Percentiles rank a stretch among this genome's conserved stretches.
These are phyloP conservation scores for Suillus clintonianus DNA, from an alignment of 768 basidiomycete genomes.

Conservation along the genomic window DNA sequence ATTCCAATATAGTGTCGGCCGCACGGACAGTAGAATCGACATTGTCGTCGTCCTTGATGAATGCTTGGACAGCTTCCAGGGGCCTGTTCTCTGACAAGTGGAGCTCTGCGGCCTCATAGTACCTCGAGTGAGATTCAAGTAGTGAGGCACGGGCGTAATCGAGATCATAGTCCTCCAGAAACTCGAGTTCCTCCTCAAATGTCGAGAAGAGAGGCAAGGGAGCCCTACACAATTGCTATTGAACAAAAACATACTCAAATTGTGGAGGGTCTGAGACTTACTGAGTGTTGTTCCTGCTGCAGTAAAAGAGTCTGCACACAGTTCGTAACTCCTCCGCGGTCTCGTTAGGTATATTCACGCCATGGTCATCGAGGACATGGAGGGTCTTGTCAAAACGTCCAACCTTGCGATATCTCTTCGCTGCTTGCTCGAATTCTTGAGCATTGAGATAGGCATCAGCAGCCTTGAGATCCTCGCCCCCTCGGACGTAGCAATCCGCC, in stretches of 20 bases:
- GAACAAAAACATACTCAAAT: neutral
- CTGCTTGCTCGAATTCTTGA: conserved; percentile 44
- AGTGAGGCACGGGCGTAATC: conserved; percentile 49
- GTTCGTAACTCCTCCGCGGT: conserved; percentile 41
- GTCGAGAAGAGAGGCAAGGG: conserved; percentile 50
- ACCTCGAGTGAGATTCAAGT: conserved; percentile 43
- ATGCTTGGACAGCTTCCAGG: conserved; percentile 47
- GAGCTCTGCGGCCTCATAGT: conserved; percentile 52
- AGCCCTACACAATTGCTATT: conserved; percentile 36
- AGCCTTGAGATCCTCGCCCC: conserved; percentile 42
- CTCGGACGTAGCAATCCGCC: conserved; percentile 48
- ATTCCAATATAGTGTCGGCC: conserved; percentile 39
- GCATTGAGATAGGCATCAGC: conserved; percentile 46
- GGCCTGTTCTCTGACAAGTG: conserved; percentile 49
- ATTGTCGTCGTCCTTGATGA: conserved; percentile 38
- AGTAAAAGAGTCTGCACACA: conserved; percentile 49
- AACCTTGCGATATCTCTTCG: conserved; percentile 49
- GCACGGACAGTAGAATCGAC: conserved; percentile 35
- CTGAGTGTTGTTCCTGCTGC: conserved; percentile 33
- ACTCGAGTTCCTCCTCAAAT: conserved; percentile 55
- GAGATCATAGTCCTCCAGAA: conserved; percentile 54
- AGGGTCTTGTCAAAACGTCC: conserved; percentile 57
- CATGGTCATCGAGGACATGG: conserved; percentile 40
- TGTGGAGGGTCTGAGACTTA: conserved; percentile 14
- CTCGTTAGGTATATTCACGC: conserved; percentile 28